Percentiles rank a stretch among this genome's conserved stretches.
phyloP scores from a whole-genome alignment of 176 grass and related monocot species.

The Oryza officinalis region DNA sequence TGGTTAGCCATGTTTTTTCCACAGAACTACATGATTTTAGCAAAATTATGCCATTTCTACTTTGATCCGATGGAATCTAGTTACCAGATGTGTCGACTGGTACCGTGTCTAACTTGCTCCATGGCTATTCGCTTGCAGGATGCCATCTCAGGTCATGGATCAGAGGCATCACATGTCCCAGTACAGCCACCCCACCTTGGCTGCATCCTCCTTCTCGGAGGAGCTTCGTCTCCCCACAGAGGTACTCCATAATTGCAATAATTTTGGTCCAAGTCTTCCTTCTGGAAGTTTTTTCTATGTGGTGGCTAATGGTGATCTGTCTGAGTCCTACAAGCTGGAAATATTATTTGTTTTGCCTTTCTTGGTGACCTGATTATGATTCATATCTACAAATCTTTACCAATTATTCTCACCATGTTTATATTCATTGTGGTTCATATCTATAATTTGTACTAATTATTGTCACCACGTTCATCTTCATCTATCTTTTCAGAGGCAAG shows the following conservation, averaged over 20 bases:
- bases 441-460: slow-evolving; percentile 27
- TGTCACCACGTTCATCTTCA: not conserved
- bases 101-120: slow-evolving; percentile 14
- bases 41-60: slow-evolving; percentile 7
- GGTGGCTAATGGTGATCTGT: slow-evolving; percentile 19
- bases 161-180: slow-evolving; percentile 53
- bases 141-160: slow-evolving; percentile 79
- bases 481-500: slow-evolving; percentile 63
- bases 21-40: not conserved
- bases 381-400: slow-evolving; percentile 17
- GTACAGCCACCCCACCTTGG: slow-evolving; percentile 38
- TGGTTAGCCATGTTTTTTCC: not conserved
- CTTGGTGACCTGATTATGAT: not conserved
- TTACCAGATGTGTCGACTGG: not conserved
- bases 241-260: slow-evolving; percentile 41
- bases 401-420: slow-evolving; percentile 29
- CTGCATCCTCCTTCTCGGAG: slow-evolving; percentile 69
- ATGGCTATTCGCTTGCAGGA: slow-evolving; percentile 33
- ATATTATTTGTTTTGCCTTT: slow-evolving; percentile 5
- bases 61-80: slow-evolving; percentile 37
- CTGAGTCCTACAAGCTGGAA: not conserved
- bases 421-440: slow-evolving; percentile 11
- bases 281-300: not conserved
- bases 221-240: slow-evolving; percentile 67
- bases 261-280: slow-evolving; percentile 25